Conservation (phyloP, 192 early-diverging fungal genomes). For the Coemansia pectinata region DNA sequence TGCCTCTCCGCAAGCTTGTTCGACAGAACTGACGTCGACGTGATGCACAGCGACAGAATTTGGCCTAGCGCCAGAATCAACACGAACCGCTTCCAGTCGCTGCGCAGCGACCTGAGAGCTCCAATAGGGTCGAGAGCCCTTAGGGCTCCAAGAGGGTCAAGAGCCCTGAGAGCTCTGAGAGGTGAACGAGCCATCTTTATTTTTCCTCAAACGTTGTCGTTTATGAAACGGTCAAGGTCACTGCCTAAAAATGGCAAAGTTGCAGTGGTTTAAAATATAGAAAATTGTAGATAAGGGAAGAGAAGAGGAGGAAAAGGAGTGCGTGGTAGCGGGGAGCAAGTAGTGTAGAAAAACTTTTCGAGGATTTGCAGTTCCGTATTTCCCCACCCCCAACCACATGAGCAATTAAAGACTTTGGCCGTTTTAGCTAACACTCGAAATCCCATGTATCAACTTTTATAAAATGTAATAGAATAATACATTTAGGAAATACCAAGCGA, state of each 20-base stretch:
- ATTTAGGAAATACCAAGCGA: not conserved
- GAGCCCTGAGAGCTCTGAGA: not conserved
- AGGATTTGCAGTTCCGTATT: not conserved
- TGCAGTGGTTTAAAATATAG: conserved; percentile 47
- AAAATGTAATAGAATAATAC: not conserved
- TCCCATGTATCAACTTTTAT: not conserved
- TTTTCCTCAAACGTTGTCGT: conserved; percentile 23
- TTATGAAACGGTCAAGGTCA: conserved; percentile 9
- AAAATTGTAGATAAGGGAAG: not conserved
- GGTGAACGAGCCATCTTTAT: conserved; percentile 37
- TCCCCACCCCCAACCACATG: not conserved
- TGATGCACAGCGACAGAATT: conserved; percentile 75
- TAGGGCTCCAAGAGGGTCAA: not conserved
- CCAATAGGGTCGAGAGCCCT: not conserved
- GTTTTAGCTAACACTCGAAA: not conserved
- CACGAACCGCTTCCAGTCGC: conserved; percentile 54
- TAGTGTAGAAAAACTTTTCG: not conserved
- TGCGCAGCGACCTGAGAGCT: not conserved
- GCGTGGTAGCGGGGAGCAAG: not conserved
- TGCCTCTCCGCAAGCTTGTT: conserved; percentile 61
- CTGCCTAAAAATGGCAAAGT: conserved; percentile 59
- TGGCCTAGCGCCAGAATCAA: conserved; percentile 60
- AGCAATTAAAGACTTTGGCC: not conserved
- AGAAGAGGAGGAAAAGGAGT: not conserved
- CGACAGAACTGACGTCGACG: conserved; percentile 68